Percentiles rank a stretch among this genome's conserved stretches.
Conservation (phyloP, 2,329 filamentous ascomycete genomes). For the Aspergillus phoenicis region DNA sequence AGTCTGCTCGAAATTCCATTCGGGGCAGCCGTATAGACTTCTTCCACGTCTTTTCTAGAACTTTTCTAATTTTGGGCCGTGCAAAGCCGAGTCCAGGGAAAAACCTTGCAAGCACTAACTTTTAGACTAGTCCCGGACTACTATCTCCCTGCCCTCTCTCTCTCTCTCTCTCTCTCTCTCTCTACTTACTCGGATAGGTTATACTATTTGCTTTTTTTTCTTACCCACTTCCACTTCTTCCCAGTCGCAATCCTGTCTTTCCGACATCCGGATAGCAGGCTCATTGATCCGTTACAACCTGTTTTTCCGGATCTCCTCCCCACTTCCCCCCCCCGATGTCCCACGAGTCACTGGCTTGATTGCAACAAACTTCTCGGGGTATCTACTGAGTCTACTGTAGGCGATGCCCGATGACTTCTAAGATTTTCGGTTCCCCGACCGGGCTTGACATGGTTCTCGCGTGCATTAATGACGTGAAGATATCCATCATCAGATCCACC, state of each 20-base stretch:
- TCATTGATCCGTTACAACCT: not conserved
- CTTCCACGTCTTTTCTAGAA: conserved; percentile 24
- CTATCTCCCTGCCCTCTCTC: not conserved
- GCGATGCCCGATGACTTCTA: not conserved
- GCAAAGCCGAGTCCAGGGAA: not conserved
- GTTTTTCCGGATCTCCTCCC: not conserved
- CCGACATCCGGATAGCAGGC: not conserved
- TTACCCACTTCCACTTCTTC: not conserved
- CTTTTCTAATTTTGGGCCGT: conserved; percentile 24
- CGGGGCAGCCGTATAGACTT: conserved; percentile 15
- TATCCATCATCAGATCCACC: not conserved
- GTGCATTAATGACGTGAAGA: not conserved
- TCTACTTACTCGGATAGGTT: not conserved
- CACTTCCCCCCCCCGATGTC: not conserved
- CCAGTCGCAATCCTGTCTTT: not conserved
- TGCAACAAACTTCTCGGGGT: not conserved
- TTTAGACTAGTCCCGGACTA: not conserved
- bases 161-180: too few relatives aligned
- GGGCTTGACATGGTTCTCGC: not conserved
- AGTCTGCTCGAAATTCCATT: not conserved
- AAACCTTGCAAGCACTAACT: not conserved
- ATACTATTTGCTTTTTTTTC: not conserved
- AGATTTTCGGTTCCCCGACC: not conserved
- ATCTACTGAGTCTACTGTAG: not conserved
- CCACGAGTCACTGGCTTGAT: not conserved